Evolutionary conservation across 768 basidiomycete genomes (phyloP).

Genomic region (Rhizopogon vinicolor): DNA sequence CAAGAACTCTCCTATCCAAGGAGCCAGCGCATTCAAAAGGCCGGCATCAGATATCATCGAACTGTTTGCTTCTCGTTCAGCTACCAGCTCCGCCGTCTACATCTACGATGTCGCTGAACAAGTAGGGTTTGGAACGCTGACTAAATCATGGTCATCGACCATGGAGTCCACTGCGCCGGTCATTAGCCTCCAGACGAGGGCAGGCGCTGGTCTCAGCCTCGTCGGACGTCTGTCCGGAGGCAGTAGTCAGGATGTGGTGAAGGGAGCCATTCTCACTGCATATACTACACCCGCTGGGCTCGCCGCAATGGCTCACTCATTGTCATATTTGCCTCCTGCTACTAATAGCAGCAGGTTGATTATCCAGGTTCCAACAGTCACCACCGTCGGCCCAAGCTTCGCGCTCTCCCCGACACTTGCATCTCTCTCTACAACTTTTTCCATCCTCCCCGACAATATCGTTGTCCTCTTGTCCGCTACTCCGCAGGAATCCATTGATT

Average conservation of each 20-base stretch:
- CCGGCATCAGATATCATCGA: conserved; percentile 67
- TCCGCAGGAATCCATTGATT: conserved; percentile 76
- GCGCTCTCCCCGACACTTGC: conserved; percentile 76
- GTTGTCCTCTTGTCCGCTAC: conserved; percentile 80
- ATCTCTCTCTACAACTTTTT: conserved; percentile 53
- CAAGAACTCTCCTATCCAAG: conserved; percentile 12
- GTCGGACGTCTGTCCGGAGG: conserved; percentile 79
- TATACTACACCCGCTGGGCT: conserved; percentile 85
- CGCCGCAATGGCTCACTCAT: conserved; percentile 75
- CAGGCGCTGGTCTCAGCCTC: conserved; percentile 78
- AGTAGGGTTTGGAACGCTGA: conserved; percentile 72
- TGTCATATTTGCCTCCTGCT: conserved; percentile 66
- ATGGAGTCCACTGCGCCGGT: conserved; percentile 44
- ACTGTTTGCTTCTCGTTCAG: conserved; percentile 53
- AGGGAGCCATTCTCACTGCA: conserved; percentile 61
- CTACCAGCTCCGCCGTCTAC: conserved; percentile 64
- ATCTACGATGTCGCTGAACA: conserved; percentile 83
- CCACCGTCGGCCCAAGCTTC: conserved; percentile 59
- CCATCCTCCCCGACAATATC: conserved; percentile 59
- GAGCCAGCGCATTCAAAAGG: conserved; percentile 4
- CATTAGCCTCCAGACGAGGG: conserved; percentile 72
- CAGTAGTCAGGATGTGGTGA: conserved; percentile 61
- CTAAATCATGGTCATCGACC: conserved; percentile 58
- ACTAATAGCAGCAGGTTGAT: conserved; percentile 64
- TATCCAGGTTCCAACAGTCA: conserved; percentile 78